These are phyloP conservation scores for Lophium mytilinum DNA, from an alignment of 495 filamentous ascomycete genomes.

Conservation along the genomic window DNA sequence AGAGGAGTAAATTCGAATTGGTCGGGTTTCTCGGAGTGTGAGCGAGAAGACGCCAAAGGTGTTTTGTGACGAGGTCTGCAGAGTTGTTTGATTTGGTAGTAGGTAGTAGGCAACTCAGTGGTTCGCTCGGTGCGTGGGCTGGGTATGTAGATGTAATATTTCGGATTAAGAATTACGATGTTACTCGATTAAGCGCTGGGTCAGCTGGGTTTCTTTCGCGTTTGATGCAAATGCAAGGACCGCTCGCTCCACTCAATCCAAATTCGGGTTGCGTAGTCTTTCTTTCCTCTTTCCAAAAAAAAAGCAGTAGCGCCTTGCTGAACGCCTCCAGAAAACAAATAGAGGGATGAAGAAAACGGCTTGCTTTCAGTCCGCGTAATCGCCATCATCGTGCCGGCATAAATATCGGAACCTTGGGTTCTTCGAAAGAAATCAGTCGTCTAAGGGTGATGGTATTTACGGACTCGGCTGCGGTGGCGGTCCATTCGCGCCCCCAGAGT, in stretches of 20 bases:
- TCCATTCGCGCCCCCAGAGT: constrained; percentile 18
- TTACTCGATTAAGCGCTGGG: no score
- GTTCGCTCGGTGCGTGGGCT: no score
- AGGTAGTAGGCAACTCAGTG: no score
- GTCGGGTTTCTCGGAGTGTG: not conserved
- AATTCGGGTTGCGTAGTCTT: no score
- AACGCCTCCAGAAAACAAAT: not conserved
- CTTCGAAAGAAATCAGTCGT: not conserved
- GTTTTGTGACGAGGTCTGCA: not conserved
- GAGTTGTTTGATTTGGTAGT: not conserved
- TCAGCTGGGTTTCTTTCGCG: no score
- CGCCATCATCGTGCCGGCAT: constrained; percentile 4
- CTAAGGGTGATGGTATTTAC: not conserved
- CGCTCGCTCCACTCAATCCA: no score
- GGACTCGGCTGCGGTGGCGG: constrained; percentile 17
- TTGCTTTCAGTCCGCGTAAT: not conserved
- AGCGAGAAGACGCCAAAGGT: not conserved
- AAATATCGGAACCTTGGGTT: not conserved
- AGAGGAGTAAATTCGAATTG: not conserved
- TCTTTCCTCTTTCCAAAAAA: not conserved
- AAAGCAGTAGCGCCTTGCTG: not conserved
- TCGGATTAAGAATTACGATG: no score
- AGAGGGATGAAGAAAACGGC: not conserved
- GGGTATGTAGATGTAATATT: no score
- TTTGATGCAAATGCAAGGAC: no score